Evolutionary conservation across 495 filamentous ascomycete species (phyloP), one percentile per base, ranked within the genome.

Genomic region (Umbilicaria muhlenbergii): DNA sequence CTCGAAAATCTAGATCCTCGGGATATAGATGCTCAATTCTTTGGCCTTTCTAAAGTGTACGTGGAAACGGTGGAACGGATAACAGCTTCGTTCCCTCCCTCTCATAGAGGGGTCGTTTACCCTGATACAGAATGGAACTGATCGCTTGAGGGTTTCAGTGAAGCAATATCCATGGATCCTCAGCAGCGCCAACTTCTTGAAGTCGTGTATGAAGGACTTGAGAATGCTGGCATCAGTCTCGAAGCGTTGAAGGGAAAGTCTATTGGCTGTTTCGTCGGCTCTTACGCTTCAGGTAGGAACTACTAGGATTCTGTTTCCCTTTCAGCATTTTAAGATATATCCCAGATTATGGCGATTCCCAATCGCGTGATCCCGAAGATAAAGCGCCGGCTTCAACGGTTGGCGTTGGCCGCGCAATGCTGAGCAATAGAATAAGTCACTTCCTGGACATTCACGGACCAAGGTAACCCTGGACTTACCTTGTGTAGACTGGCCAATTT

Each of bases 151-250:
- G n/a, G n/a, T n/a, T n/a, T n/a, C n/a, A n/a, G n/a, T 0, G 73
- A 77, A 32, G 67, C 65, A 7, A 61, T 61, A 45, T 53, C 58
- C 0, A 70, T 77, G 56, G 74, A 80, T 40, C 77, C 77, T 0
- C 67, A 74, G 15, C 74, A 78, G 41, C 54, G 74, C 0, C 54
- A 69, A 10, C 53, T 80, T 0, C 61, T 80, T 1, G 75, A 81
- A 48, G 63, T 68, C 0, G 58, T 68, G 0, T 57, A 52, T 43
- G 62, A 67, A 34, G 55, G 58, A 19, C 44, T 67, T 16, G 64
- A 67, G 36, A 61, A 53, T 51, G 48, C 42, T 33, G 48, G 48
- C 5, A 5, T 47, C 13, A 11, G 19, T 12, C 7, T 53, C 28
- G 53, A 53, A 3, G 5, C 21, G 2, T 1, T 55, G 1, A 15